A percentile compares a stretch with the other conserved stretches of the same genome.
Conservation (phyloP, 805 yeast genomes). For the Kuraishia floccosa region DNA sequence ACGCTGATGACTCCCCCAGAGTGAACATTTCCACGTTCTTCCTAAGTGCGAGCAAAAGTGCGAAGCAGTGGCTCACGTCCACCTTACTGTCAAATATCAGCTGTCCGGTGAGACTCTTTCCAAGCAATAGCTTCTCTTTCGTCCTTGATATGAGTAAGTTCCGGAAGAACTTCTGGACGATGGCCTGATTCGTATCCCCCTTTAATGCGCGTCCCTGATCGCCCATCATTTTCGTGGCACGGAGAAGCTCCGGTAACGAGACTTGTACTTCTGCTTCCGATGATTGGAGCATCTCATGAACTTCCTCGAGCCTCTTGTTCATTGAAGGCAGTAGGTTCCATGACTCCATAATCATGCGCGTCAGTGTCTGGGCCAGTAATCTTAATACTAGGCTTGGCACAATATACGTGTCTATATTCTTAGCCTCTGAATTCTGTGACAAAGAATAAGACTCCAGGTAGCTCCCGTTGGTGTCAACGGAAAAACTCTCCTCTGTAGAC, state of each 20-base stretch:
- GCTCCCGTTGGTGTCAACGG: too few species aligned
- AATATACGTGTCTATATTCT: constrained; percentile 15
- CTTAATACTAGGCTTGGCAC: constrained; percentile 19
- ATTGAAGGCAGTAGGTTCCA: constrained; percentile 19
- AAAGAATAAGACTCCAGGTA: too few species aligned
- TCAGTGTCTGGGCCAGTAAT: constrained; percentile 14
- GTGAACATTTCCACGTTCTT: too few species aligned
- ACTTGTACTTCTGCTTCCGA: constrained; percentile 29
- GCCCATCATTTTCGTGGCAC: constrained; percentile 16
- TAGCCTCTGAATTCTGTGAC: constrained; percentile 3
- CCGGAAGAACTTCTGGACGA: constrained; percentile 8
- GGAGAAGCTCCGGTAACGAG: constrained; percentile 23
- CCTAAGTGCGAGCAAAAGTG: constrained; percentile 37
- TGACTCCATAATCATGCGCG: constrained; percentile 12
- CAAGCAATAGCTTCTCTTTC: constrained; percentile 14
- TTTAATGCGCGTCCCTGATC: constrained; percentile 9
- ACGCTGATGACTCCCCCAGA: too few species aligned
- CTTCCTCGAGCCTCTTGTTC: constrained; percentile 20
- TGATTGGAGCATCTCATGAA: constrained; percentile 21
- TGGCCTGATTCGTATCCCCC: constrained; percentile 13
- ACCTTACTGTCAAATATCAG: constrained; percentile 6
- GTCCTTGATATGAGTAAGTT: constrained; percentile 15
- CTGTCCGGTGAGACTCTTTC: constrained; percentile 12
- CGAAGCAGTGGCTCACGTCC: constrained; percentile 21
- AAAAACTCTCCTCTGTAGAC: too few species aligned